A percentile compares a stretch with the other conserved stretches of the same genome.
These are phyloP conservation scores for Myriosclerotinia scirpicola DNA, from an alignment of 2,329 filamentous ascomycete genomes.

Conservation along the genomic window DNA sequence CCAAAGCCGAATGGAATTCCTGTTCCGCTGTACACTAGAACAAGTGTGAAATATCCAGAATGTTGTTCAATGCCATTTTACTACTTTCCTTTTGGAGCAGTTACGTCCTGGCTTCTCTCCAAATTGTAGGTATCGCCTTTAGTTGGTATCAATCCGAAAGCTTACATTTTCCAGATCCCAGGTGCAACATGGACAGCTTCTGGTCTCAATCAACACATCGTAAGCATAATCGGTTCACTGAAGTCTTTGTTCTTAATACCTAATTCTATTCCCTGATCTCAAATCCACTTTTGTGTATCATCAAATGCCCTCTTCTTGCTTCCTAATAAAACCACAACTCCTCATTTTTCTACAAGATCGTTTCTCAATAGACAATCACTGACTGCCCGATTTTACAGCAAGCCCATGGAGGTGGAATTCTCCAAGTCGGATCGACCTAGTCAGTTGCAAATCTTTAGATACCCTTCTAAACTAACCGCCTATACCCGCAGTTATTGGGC, in stretches of 20 bases:
- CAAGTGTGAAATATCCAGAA: neutral
- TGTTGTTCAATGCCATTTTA: neutral
- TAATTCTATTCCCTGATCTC: too few relatives aligned
- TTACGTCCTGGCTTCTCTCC: conserved; percentile 15
- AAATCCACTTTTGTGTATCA: too few relatives aligned
- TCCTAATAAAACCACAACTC: too few relatives aligned
- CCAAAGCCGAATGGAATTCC: neutral
- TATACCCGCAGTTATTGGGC: conserved; percentile 46
- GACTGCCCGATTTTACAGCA: conserved; percentile 41
- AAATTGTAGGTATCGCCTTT: conserved; percentile 11
- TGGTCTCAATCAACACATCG: conserved; percentile 51
- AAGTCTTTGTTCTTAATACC: too few relatives aligned
- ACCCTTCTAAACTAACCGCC: neutral
- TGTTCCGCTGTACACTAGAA: neutral
- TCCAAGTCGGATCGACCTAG: conserved; percentile 55
- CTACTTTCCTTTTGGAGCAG: conserved; percentile 15
- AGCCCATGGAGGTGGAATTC: conserved; percentile 65
- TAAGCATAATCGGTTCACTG: too few relatives aligned
- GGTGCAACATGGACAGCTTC: conserved; percentile 38
- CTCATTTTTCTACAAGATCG: too few relatives aligned
- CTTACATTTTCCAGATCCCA: conserved; percentile 30
- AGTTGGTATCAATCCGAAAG: neutral
- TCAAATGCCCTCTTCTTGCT: too few relatives aligned
- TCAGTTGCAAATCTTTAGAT: neutral
- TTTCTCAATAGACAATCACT: too few relatives aligned